phyloP scores from a whole-genome alignment of 1,139 yeast genomes.

The Zygoascus meyerae region DNA sequence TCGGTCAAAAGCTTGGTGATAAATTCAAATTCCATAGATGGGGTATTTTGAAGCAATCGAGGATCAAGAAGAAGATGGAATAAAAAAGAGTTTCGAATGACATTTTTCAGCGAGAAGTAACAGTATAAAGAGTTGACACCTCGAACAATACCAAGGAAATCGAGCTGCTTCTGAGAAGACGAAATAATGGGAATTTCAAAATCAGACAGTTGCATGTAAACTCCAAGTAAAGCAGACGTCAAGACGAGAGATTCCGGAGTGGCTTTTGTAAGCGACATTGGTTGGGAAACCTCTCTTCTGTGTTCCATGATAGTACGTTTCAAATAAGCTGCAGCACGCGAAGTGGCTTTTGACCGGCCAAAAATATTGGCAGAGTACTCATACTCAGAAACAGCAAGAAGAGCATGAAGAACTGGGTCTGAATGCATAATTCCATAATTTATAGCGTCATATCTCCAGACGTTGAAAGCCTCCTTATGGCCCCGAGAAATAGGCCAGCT shows the following conservation, averaged over 20 bases:
- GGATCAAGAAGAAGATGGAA: constrained; percentile 1
- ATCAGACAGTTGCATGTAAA: background rate
- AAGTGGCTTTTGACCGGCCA: background rate
- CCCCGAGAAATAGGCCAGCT: constrained; percentile 5
- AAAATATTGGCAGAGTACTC: background rate
- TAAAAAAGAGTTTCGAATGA: background rate
- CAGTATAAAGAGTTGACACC: background rate
- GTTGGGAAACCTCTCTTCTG: constrained; percentile 1
- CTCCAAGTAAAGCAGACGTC: constrained; percentile 2
- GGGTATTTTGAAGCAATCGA: background rate
- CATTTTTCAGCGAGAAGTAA: background rate
- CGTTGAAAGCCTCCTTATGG: background rate
- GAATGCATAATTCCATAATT: background rate
- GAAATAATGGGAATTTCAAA: constrained; percentile 2
- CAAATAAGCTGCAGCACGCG: background rate
- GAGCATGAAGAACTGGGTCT: constrained; percentile 3
- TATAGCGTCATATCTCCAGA: constrained; percentile 9
- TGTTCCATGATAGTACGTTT: constrained; percentile 1
- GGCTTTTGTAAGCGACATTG: background rate
- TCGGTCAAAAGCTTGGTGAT: background rate
- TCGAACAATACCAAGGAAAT: constrained; percentile 1
- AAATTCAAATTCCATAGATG: constrained; percentile 1
- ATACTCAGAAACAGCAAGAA: constrained; percentile 1
- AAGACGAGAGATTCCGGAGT: constrained; percentile 2
- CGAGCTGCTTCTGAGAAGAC: constrained; percentile 1